These are phyloP conservation scores for Verticillium albo-atrum DNA, from an alignment of 2,329 filamentous ascomycete species.

Conservation along the genomic window DNA sequence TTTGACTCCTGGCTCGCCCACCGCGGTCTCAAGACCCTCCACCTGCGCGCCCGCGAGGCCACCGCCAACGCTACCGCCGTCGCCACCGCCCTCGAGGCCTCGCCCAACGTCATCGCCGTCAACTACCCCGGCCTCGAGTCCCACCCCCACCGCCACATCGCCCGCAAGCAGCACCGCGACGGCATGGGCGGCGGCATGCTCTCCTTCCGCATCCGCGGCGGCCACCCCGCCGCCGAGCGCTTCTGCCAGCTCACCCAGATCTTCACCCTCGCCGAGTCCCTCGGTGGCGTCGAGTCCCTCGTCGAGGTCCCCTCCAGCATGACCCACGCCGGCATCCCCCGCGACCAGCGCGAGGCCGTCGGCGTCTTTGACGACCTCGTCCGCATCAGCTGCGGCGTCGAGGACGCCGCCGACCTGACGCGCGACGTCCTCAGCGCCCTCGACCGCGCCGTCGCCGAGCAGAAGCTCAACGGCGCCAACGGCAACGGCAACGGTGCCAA, in stretches of 20 bases:
- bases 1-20: conserved; percentile 99
- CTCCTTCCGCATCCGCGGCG: conserved; percentile 88
- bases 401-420: conserved; percentile 81
- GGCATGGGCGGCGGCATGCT: conserved; percentile 97
- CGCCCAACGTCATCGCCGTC: conserved; percentile 78
- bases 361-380: conserved; percentile 95
- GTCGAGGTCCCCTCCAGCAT: conserved; percentile 91
- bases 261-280: conserved; percentile 88
- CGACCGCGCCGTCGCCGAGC: conserved; percentile 59
- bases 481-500: conserved; percentile 19
- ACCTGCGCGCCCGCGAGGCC: conserved; percentile 84
- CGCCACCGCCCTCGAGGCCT: conserved; percentile 71
- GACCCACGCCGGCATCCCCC: conserved; percentile 95
- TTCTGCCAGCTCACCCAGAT: conserved; percentile 89
- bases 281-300: conserved; percentile 89
- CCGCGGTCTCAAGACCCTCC: conserved; percentile 92
- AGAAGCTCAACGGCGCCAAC: conserved; percentile 17
- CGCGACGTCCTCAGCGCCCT: conserved; percentile 79
- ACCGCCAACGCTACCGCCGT: conserved; percentile 75
- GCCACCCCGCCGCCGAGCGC: conserved; percentile 76
- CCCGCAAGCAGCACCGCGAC: conserved; percentile 85
- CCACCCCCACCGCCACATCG: conserved; percentile 81
- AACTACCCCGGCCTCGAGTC: conserved; percentile 92
- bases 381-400: conserved; percentile 87
- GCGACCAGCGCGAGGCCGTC: conserved; percentile 82